phyloP scores from a whole-genome alignment of 2,329 filamentous ascomycete species.

The Colletotrichum gloeosporioides region DNA sequence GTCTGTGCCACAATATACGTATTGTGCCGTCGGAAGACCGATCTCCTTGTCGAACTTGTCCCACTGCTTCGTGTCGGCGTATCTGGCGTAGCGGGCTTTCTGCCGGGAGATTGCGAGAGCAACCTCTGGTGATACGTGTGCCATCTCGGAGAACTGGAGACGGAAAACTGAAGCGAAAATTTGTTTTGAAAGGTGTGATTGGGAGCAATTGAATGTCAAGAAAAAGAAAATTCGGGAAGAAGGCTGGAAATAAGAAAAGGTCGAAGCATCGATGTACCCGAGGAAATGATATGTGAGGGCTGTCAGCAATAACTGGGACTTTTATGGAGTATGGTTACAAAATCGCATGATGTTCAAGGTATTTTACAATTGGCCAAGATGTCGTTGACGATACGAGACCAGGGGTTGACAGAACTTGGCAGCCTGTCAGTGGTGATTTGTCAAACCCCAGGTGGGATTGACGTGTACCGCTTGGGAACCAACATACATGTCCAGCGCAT shows the following conservation, averaged over 20 bases:
- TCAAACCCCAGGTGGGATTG: neutral
- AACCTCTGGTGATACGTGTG: constrained; percentile 25
- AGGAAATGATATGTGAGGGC: neutral
- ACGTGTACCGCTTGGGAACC: neutral
- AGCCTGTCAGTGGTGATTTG: neutral
- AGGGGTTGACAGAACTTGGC: neutral
- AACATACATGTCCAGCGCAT: neutral
- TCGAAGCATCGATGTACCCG: neutral
- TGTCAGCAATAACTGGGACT: neutral
- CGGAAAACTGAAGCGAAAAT: too few species aligned
- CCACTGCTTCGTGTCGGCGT: constrained; percentile 31
- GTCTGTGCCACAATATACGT: constrained; percentile 15
- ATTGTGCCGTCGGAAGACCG: constrained; percentile 25
- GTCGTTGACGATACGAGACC: neutral
- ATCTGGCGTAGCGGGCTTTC: constrained; percentile 30
- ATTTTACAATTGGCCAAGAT: neutral
- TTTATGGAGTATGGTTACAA: neutral
- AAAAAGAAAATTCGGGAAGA: neutral
- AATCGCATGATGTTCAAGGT: neutral
- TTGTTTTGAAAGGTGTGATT: too few species aligned
- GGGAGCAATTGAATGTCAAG: too few species aligned
- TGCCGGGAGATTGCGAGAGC: constrained; percentile 28
- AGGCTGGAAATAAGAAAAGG: neutral
- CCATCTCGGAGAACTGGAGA: neutral
- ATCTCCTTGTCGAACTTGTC: constrained; percentile 26